Conservation (phyloP, 2,329 filamentous ascomycete genomes). For the Fusarium scirpi region DNA sequence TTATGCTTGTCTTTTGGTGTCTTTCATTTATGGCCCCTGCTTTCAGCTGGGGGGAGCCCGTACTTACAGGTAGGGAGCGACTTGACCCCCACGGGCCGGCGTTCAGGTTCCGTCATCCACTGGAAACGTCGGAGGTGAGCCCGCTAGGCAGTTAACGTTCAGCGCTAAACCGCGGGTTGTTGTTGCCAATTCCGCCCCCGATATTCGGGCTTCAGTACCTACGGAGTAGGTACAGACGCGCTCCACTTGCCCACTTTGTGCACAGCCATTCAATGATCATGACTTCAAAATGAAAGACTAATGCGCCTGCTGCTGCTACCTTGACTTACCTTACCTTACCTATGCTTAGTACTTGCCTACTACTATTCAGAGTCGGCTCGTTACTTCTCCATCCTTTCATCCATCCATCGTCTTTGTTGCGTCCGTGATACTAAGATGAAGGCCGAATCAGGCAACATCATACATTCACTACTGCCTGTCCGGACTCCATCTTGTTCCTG, state of each 20-base stretch:
- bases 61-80: neutral
- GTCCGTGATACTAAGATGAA: slow-evolving; percentile 13
- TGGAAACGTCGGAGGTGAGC: slow-evolving; percentile 14
- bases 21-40: slow-evolving; percentile 34
- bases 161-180: slow-evolving; percentile 4
- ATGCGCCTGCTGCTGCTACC: neutral
- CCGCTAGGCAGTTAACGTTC: slow-evolving; percentile 9
- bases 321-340: neutral
- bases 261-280: slow-evolving; percentile 36
- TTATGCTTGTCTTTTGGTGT: slow-evolving; percentile 7
- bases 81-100: slow-evolving; percentile 7
- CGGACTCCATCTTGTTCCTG: neutral
- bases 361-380: neutral
- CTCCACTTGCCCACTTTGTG: slow-evolving; percentile 20
- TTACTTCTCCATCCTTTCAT: slow-evolving; percentile 11
- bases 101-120: slow-evolving; percentile 19
- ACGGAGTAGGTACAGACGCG: neutral
- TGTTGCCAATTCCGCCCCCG: slow-evolving; percentile 10
- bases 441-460: neutral
- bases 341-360: neutral
- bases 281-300: slow-evolving; percentile 27
- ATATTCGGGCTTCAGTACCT: slow-evolving; percentile 23
- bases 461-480: slow-evolving; percentile 3
- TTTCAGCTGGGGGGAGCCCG: slow-evolving; percentile 7
- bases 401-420: neutral